Percentiles rank a stretch among this genome's conserved stretches.
Conservation (phyloP, 441 rosid species). For the Cnidoscolus chayamansa region DNA sequence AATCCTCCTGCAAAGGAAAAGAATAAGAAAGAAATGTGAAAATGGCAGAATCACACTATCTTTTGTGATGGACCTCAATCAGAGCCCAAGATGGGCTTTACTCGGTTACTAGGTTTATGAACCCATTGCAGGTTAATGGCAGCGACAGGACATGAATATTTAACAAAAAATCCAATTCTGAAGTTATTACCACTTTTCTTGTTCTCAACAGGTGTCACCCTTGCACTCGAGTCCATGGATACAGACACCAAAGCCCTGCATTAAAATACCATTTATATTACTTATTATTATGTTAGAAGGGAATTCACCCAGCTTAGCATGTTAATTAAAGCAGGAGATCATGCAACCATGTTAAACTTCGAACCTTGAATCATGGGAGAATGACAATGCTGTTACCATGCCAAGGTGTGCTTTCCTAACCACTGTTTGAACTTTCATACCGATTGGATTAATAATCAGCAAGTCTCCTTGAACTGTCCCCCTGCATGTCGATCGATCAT, state of each 20-base stretch:
- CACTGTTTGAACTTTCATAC: slow-evolving; percentile 39
- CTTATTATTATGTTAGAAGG: slow-evolving; percentile 3
- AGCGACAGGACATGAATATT: neutral
- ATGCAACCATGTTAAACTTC: slow-evolving; percentile 12
- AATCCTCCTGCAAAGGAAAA: slow-evolving; percentile 43
- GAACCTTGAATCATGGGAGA: slow-evolving; percentile 90
- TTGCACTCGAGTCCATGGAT: slow-evolving; percentile 90
- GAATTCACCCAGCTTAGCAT: neutral
- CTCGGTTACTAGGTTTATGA: neutral
- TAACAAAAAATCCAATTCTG: neutral
- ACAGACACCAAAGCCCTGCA: slow-evolving; percentile 76
- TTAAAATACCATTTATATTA: slow-evolving; percentile 21
- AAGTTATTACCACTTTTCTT: slow-evolving; percentile 38
- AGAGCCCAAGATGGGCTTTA: neutral
- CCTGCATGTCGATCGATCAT: slow-evolving; percentile 38
- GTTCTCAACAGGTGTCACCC: slow-evolving; percentile 58
- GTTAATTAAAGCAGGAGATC: neutral
- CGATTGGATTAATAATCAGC: slow-evolving; percentile 47
- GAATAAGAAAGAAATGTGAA: neutral
- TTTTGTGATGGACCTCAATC: neutral
- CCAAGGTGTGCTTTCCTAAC: slow-evolving; percentile 79
- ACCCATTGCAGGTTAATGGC: neutral
- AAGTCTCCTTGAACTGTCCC: slow-evolving; percentile 75
- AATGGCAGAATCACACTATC: neutral
- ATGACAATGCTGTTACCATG: slow-evolving; percentile 70